These are phyloP conservation scores for Auricularia auricula-judae DNA, from an alignment of 768 basidiomycete species.

Conservation along the genomic window DNA sequence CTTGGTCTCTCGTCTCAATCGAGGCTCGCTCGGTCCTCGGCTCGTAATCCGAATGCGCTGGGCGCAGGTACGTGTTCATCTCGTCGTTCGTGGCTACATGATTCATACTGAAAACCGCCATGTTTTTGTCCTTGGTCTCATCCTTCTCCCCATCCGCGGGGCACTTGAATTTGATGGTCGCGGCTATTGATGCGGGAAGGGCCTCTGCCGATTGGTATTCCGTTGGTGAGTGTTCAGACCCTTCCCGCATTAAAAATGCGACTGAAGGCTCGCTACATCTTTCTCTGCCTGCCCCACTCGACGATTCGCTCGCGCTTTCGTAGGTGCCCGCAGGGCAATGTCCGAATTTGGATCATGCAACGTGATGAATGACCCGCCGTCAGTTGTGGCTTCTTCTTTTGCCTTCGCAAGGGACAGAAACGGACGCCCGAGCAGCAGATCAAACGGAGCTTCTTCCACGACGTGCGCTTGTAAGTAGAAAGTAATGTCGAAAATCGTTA, in stretches of 20 bases:
- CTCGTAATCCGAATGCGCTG: no score
- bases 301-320: not conserved
- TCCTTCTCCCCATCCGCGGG: no score
- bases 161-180: no score
- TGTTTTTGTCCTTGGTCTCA: no score
- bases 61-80: no score
- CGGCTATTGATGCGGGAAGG: no score
- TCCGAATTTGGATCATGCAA: not conserved
- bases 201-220: slow-evolving; percentile 2
- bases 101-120: no score
- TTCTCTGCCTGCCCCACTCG: not conserved
- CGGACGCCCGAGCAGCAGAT: slow-evolving; percentile 7
- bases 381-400: not conserved
- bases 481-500: not conserved
- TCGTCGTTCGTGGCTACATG: no score
- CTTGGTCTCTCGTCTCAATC: no score
- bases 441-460: slow-evolving; percentile 8
- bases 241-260: not conserved
- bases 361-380: not conserved
- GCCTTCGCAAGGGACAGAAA: slow-evolving; percentile 1
- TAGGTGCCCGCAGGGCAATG: not conserved
- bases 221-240: not conserved
- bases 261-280: not conserved
- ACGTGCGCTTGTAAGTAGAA: slow-evolving; percentile 7
- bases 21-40: no score